These are phyloP conservation scores for Cryptococcus floricola DNA, from an alignment of 1,284 basidiomycete genomes.

Conservation along the genomic window DNA sequence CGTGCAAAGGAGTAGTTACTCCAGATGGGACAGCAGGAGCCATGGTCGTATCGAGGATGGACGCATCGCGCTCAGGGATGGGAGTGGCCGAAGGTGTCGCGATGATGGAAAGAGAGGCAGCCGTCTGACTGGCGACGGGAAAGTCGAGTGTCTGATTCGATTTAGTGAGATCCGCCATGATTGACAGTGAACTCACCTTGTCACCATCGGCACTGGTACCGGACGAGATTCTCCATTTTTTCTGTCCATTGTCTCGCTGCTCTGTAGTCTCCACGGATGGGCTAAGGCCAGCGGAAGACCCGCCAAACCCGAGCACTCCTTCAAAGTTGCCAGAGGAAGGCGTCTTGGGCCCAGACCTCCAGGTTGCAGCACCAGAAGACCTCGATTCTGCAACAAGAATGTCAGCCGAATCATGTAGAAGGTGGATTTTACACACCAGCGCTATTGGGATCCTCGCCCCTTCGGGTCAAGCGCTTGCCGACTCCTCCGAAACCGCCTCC, in stretches of 20 bases:
- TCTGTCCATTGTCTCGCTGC: constrained; percentile 38
- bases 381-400: constrained; percentile 7
- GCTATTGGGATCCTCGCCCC: constrained; percentile 16
- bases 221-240: constrained; percentile 43
- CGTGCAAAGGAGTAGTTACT: constrained; percentile 3
- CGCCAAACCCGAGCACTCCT: constrained; percentile 44
- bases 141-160: constrained; percentile 15
- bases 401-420: not conserved
- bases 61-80: constrained; percentile 37
- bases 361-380: constrained; percentile 29
- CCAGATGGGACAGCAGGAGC: constrained; percentile 4
- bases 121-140: constrained; percentile 17
- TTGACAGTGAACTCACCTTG: constrained; percentile 15
- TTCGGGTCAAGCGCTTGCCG: constrained; percentile 23
- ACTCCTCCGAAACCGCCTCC: constrained; percentile 46
- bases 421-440: constrained; percentile 13
- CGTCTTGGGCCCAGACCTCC: constrained; percentile 35
- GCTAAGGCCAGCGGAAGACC: constrained; percentile 1
- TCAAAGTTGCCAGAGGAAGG: constrained; percentile 43
- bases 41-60: constrained; percentile 17
- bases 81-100: constrained; percentile 41
- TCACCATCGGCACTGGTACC: constrained; percentile 17
- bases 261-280: constrained; percentile 4
- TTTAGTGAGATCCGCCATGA: not conserved
- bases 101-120: constrained; percentile 26